Base-by-base conservation (phyloP, 352 stramenopile species). In the Globisporangium splendens region DNA sequence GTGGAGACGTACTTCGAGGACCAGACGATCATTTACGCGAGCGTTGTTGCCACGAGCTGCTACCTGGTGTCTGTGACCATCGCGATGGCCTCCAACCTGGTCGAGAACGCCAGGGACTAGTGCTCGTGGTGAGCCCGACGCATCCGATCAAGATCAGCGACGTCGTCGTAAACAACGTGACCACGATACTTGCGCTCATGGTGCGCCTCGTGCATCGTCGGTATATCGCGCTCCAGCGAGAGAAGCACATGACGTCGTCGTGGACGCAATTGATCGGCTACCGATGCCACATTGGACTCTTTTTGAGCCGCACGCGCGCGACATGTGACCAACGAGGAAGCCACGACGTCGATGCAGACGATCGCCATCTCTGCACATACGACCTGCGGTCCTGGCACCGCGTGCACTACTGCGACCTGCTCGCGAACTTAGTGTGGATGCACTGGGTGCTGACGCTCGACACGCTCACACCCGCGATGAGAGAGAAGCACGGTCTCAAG, bases 391-490 rank as follows among this genome's bases (percentile, higher is more conserved):
- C 18, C 21, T 74, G 63, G 59, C 38, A 60, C n/a, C 24, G 38
- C 22, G 3, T 8, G 4, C 7, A 52, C 17, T 51, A 28, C 49
- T 46, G 50, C 18, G 42, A 24, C 8, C 11, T 62, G 15, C 1
- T 58, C 8, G 42, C 44, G 10, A 54, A 35, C 21, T 69, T 62
- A 44, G 4, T 66, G 10, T 75, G 63, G 63, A 63, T 63, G 28
- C 61, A 61, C 5, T 61, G 56, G 28, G 49, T 69, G n/a, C 43
- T 75, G 3, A 52, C 42, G 1, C 56, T 72, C 5, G 67, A 72
- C 42, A 46, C 56, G n/a, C 14, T 69, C 3, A 64, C 68, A 4
- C 63, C 64, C 3, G 46, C 65, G 5, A 50, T 54, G 28, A 35
- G 50, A 13, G 41, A 6, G 17, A 43, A 39, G 2, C 46, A 71